These are phyloP conservation scores for Aspergillus sp. DNA, from an alignment of 2,329 filamentous ascomycete genomes.

Conservation along the genomic window DNA sequence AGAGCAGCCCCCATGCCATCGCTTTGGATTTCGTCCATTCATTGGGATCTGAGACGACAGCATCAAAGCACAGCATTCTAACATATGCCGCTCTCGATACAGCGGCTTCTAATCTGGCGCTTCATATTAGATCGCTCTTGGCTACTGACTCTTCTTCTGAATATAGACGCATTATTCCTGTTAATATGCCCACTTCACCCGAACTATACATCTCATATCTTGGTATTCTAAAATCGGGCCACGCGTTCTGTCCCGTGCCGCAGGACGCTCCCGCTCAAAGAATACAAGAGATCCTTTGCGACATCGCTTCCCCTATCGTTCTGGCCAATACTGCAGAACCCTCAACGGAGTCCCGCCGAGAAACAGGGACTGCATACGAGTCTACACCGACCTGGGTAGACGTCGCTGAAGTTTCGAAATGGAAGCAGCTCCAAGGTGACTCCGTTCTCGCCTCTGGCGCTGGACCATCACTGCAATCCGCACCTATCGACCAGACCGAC, in stretches of 20 bases:
- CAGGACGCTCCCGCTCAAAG: conserved; percentile 34
- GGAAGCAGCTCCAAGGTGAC: conserved; percentile 15
- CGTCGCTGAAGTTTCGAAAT: conserved; percentile 21
- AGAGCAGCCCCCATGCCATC: conserved; percentile 20
- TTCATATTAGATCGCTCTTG: conserved; percentile 18
- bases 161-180: conserved; percentile 25
- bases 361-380: background rate
- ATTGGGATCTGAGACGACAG: conserved; percentile 15
- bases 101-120: conserved; percentile 24
- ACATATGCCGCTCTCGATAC: conserved; percentile 26
- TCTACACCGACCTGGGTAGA: conserved; percentile 20
- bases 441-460: background rate
- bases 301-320: conserved; percentile 26
- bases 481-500: conserved; percentile 19
- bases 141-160: background rate
- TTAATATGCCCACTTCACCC: conserved; percentile 32
- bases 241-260: conserved; percentile 40
- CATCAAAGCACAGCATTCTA: conserved; percentile 24
- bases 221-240: conserved; percentile 36
- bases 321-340: conserved; percentile 21
- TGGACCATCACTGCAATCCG: background rate
- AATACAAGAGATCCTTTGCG: conserved; percentile 27
- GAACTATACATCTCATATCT: conserved; percentile 42
- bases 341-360: conserved; percentile 9
- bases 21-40: conserved; percentile 30